These are phyloP conservation scores for Plasmodium relictum DNA, from an alignment of 169 alveolate genomes.

Conservation along the genomic window DNA sequence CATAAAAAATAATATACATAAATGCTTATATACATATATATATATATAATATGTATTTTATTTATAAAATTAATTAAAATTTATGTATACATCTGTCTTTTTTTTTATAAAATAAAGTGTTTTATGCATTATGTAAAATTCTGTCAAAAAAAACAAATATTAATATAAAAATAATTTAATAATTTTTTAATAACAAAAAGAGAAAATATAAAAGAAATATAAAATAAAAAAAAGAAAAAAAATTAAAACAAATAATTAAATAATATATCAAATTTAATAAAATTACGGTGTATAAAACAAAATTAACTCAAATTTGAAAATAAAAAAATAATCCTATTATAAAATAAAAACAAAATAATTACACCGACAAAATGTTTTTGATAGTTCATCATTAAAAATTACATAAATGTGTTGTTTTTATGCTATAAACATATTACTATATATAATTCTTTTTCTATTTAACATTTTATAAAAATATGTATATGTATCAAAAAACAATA, in stretches of 20 bases:
- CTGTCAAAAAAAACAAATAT: neutral
- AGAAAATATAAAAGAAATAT: neutral
- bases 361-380: neutral
- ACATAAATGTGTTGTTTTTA: neutral
- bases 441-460: neutral
- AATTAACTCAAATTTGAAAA: neutral
- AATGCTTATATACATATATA: neutral
- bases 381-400: neutral
- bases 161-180: conserved; percentile 15
- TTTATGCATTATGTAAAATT: neutral
- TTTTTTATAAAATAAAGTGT: neutral
- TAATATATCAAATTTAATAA: conserved; percentile 32
- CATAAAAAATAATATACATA: conserved; percentile 2
- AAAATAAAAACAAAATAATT: conserved; percentile 29
- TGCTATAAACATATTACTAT: neutral
- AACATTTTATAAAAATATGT: neutral
- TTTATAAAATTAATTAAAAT: conserved; percentile 16
- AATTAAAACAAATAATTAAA: conserved; percentile 53
- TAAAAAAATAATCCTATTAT: conserved; percentile 11
- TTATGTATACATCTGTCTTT: neutral
- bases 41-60: neutral
- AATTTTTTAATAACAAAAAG: neutral
- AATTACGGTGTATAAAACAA: conserved; percentile 14
- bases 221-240: conserved; percentile 21
- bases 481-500: neutral